These are phyloP conservation scores for Fusarium armeniacum DNA, from an alignment of 2,329 filamentous ascomycete genomes.

Conservation along the genomic window DNA sequence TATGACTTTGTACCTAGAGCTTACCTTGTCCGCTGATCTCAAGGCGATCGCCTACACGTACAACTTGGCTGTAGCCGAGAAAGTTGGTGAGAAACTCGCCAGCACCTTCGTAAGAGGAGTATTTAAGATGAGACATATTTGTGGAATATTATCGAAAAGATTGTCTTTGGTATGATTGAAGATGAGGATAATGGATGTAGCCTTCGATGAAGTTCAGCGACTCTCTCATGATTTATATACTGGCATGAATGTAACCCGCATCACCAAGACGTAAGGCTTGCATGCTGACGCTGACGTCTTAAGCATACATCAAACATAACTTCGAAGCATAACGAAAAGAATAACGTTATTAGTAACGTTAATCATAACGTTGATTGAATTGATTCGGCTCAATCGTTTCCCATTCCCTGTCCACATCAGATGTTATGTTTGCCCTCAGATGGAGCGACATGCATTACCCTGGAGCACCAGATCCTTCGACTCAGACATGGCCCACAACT, in stretches of 20 bases:
- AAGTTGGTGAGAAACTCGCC: slow-evolving; percentile 51
- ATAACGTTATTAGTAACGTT: slow-evolving; percentile 4
- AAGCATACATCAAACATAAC: not conserved
- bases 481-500: not conserved
- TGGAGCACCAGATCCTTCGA: not conserved
- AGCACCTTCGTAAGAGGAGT: slow-evolving; percentile 49
- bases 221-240: not conserved
- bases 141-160: accelerated
- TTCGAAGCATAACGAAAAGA: not conserved
- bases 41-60: slow-evolving; percentile 63
- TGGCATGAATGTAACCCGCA: not conserved
- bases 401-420: not conserved
- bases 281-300: not conserved
- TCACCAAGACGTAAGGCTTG: not conserved
- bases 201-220: not conserved
- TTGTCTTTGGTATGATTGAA: accelerated
- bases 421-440: accelerated
- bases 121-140: slow-evolving; percentile 52
- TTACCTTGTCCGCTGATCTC: slow-evolving; percentile 63
- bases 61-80: slow-evolving; percentile 62
- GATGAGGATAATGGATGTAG: accelerated
- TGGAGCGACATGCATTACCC: not conserved
- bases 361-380: not conserved
- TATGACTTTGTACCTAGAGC: not conserved
- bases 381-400: not conserved